Evolutionary conservation across 306 rosid genomes (phyloP).

Genomic region (Hippophae rhamnoides): DNA sequence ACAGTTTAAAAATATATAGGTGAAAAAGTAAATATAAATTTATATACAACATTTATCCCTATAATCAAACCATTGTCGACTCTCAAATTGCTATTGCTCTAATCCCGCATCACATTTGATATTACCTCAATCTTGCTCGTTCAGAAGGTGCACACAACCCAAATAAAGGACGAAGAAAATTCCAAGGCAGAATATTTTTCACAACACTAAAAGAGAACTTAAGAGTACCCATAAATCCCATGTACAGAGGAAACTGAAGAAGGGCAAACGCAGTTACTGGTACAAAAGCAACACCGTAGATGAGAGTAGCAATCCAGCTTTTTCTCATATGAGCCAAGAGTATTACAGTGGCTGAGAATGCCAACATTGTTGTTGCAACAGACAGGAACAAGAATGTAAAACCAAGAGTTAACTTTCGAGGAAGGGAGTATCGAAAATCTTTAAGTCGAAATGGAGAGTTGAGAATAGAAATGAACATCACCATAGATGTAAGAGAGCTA

Average conservation of each 20-base stretch:
- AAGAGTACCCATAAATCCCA: no score
- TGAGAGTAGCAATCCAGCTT: constrained; percentile 8
- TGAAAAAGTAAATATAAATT: no score
- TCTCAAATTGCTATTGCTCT: no score
- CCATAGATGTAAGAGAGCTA: constrained; percentile 17
- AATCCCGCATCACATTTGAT: no score
- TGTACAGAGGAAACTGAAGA: neutral
- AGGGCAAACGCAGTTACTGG: constrained; percentile 20
- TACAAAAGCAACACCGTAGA: constrained; percentile 14
- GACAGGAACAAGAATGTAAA: constrained; percentile 23
- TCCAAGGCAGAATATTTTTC: no score
- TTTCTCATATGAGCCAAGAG: constrained; percentile 2
- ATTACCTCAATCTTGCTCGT: no score
- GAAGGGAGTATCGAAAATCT: constrained; percentile 14
- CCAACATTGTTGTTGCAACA: constrained; percentile 16
- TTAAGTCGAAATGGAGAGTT: neutral
- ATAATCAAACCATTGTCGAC: no score
- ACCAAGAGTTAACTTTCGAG: constrained; percentile 14
- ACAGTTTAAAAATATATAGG: no score
- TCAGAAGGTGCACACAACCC: no score
- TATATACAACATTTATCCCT: no score
- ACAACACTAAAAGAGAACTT: no score
- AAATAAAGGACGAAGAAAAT: no score
- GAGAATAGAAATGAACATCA: constrained; percentile 18
- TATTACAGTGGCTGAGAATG: constrained; percentile 22